Percentiles rank a stretch among this genome's conserved stretches.
Evolutionary conservation across 352 stramenopile species (phyloP).

Genomic region (Elongisporangium prolatum): DNA sequence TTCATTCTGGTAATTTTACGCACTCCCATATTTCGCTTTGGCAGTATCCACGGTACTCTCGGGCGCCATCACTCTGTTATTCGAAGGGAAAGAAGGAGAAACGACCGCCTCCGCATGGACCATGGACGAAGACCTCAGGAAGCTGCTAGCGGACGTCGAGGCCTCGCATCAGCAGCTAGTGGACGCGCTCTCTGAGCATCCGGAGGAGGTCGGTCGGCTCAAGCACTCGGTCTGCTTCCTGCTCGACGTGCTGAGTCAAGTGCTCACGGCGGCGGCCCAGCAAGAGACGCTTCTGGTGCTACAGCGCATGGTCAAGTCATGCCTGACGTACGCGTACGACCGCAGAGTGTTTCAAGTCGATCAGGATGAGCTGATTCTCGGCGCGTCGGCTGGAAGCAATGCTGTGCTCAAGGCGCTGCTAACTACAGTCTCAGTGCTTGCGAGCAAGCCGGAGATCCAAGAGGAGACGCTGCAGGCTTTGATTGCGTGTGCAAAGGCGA

Average conservation of each 20-base stretch:
- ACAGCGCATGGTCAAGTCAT: constrained; percentile 31
- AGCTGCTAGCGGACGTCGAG: constrained; percentile 37
- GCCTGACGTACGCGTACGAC: constrained; percentile 34
- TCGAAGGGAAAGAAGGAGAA: background rate
- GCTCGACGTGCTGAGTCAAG: constrained; percentile 38
- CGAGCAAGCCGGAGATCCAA: constrained; percentile 19
- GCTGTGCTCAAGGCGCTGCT: constrained; percentile 48
- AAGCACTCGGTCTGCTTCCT: constrained; percentile 46
- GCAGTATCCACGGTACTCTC: background rate
- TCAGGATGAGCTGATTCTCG: background rate
- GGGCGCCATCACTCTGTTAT: background rate
- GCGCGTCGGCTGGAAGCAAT: constrained; percentile 13
- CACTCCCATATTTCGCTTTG: background rate
- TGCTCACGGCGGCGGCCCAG: constrained; percentile 16
- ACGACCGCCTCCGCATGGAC: background rate
- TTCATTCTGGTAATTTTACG: background rate
- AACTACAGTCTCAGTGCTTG: constrained; percentile 30
- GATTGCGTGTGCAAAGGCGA: constrained; percentile 34
- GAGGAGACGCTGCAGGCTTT: constrained; percentile 26
- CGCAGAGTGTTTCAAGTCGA: constrained; percentile 24
- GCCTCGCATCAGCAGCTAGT: constrained; percentile 29
- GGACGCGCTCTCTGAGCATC: constrained; percentile 15
- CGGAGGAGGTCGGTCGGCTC: constrained; percentile 18
- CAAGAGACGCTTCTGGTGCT: constrained; percentile 33
- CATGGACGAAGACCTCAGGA: constrained; percentile 19